phyloP scores from a whole-genome alignment of 441 rosid genomes.

The Corymbia citriodora region DNA sequence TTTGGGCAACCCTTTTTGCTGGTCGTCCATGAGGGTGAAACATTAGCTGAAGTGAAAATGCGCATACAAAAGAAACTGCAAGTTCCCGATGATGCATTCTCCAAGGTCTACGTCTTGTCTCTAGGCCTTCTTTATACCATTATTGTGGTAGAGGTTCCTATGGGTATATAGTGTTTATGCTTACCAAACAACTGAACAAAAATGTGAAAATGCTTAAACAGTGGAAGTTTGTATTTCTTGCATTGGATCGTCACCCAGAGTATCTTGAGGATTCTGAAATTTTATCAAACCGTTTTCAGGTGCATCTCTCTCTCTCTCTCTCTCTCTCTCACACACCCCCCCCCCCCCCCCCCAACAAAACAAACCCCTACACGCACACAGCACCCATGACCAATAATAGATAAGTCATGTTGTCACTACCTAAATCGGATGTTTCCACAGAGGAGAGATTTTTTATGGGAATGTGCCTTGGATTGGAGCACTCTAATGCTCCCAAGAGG shows the following conservation, averaged over 20 bases:
- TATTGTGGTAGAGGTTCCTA: neutral
- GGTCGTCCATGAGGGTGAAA: conserved; percentile 92
- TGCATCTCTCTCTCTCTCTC: conserved; percentile 9
- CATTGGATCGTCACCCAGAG: conserved; percentile 36
- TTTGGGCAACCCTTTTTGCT: conserved; percentile 96
- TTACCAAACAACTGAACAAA: neutral
- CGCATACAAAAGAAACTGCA: conserved; percentile 79
- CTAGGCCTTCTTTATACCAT: neutral
- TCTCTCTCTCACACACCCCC: too few species aligned
- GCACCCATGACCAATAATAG: neutral
- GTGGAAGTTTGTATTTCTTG: conserved; percentile 93
- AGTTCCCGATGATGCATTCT: conserved; percentile 84
- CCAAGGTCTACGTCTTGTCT: conserved; percentile 41
- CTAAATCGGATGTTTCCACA: conserved; percentile 14
- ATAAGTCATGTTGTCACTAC: neutral
- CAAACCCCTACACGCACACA: too few species aligned
- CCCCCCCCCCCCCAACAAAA: neutral
- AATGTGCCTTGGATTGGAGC: conserved; percentile 96
- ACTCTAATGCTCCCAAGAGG: conserved; percentile 79
- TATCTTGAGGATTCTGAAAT: conserved; percentile 73
- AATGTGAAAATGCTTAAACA: conserved; percentile 8
- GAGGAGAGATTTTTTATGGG: conserved; percentile 95
- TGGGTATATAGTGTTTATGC: neutral
- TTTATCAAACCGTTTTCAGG: conserved; percentile 84
- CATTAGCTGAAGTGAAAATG: conserved; percentile 64